Evolutionary conservation across 2,329 filamentous ascomycete genomes (phyloP).

Genomic region (Fusarium sp.): DNA sequence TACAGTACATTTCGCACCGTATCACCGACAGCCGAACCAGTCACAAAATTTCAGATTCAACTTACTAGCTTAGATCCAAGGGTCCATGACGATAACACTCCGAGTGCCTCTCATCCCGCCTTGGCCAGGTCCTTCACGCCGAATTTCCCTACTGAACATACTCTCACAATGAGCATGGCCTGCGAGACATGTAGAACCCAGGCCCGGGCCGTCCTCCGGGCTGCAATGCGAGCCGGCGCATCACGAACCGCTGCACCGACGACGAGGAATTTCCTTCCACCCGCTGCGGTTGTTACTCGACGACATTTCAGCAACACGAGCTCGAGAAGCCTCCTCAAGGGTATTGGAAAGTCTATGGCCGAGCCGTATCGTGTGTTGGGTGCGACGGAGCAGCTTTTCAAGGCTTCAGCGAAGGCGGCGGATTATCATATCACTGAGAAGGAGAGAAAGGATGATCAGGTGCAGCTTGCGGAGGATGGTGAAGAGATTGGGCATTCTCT

Average conservation of each 20-base stretch:
- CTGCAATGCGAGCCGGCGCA: slow-evolving; percentile 43
- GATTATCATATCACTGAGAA: slow-evolving; percentile 78
- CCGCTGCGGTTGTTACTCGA: slow-evolving; percentile 21
- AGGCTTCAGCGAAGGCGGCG: slow-evolving; percentile 75
- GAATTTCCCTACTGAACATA: background rate
- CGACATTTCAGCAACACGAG: slow-evolving; percentile 51
- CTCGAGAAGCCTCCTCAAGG: slow-evolving; percentile 45
- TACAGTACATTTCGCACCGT: slow-evolving; percentile 6
- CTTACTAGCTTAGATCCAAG: background rate
- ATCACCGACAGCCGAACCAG: slow-evolving; percentile 24
- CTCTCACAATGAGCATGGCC: slow-evolving; percentile 47
- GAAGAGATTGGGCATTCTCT: slow-evolving; percentile 75
- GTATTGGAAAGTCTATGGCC: slow-evolving; percentile 45
- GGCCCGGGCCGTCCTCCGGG: slow-evolving; percentile 51
- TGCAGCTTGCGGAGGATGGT: slow-evolving; percentile 77
- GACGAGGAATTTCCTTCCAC: slow-evolving; percentile 27
- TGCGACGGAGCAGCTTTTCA: slow-evolving; percentile 80
- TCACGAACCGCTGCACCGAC: slow-evolving; percentile 38
- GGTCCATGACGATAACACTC: slow-evolving; percentile 44
- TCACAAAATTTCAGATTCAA: slow-evolving; percentile 9
- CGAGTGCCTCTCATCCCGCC: slow-evolving; percentile 6
- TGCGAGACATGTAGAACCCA: slow-evolving; percentile 59
- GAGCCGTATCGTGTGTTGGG: slow-evolving; percentile 78
- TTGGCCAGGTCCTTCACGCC: slow-evolving; percentile 1
- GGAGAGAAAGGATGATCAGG: slow-evolving; percentile 68